Evolutionary conservation across 495 filamentous ascomycete genomes (phyloP).

Genomic region (Parathielavia appendiculata): DNA sequence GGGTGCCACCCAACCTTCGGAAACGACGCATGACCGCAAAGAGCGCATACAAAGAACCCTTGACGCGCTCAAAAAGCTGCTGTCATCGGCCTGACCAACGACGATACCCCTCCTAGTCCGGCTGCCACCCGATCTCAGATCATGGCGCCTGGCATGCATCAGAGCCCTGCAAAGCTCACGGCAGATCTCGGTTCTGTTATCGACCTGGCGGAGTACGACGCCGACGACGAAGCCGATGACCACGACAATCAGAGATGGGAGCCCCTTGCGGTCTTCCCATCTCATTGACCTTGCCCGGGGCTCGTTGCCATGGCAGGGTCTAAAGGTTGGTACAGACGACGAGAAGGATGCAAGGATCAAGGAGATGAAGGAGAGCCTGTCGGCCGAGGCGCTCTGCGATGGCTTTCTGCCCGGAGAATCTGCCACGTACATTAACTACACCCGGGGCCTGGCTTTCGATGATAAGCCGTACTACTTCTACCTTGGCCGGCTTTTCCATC

Average conservation of each 20-base stretch:
- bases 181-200: no score
- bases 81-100: slow-evolving; percentile 5
- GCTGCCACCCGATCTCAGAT: slow-evolving; percentile 5
- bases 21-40: background rate
- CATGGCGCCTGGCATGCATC: background rate
- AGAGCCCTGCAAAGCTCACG: background rate
- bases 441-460: slow-evolving; percentile 24
- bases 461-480: slow-evolving; percentile 30
- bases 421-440: slow-evolving; percentile 27
- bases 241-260: no score
- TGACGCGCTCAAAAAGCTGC: slow-evolving; percentile 1
- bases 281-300: slow-evolving; percentile 37
- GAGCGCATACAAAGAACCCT: background rate
- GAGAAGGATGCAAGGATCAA: slow-evolving; percentile 18
- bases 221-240: no score
- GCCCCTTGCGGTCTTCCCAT: no score
- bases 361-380: slow-evolving; percentile 24
- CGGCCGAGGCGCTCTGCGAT: slow-evolving; percentile 21
- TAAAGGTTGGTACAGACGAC: slow-evolving; percentile 33
- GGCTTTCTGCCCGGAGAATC: slow-evolving; percentile 25
- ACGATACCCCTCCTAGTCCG: slow-evolving; percentile 5
- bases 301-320: no score
- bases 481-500: slow-evolving; percentile 27
- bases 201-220: no score
- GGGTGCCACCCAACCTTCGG: slow-evolving; percentile 1